These are phyloP conservation scores for Lentinus tigrinus DNA, from an alignment of 768 basidiomycete species.

Conservation along the genomic window DNA sequence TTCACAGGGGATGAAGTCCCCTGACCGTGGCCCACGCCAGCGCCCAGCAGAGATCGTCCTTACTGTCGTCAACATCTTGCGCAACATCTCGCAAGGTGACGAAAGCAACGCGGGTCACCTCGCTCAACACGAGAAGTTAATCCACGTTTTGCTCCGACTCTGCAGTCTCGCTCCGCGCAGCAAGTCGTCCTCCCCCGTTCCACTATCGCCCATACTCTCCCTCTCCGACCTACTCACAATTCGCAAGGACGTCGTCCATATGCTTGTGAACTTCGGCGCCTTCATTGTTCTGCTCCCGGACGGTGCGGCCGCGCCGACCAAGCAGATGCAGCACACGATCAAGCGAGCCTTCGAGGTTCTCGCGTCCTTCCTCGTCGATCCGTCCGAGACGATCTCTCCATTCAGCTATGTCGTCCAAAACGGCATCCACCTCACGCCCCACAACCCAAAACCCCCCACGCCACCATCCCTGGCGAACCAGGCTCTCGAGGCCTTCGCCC, in stretches of 20 bases:
- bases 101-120: conserved; percentile 68
- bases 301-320: conserved; percentile 33
- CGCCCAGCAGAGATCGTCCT: conserved; percentile 70
- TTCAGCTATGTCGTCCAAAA: conserved; percentile 53
- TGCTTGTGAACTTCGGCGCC: conserved; percentile 61
- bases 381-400: conserved; percentile 64
- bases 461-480: conserved; percentile 66
- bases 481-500: conserved; percentile 85
- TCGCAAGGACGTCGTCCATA: conserved; percentile 75
- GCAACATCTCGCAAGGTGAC: conserved; percentile 75
- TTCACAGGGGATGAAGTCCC: conserved; percentile 51
- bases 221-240: conserved; percentile 68
- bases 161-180: conserved; percentile 45
- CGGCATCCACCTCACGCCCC: conserved; percentile 41
- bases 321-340: conserved; percentile 45
- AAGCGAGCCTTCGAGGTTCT: conserved; percentile 63
- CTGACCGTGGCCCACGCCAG: conserved; percentile 54
- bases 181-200: conserved; percentile 25
- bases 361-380: conserved; percentile 74
- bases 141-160: conserved; percentile 69
- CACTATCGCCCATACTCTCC: conserved; percentile 60
- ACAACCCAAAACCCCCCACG: conserved; percentile 30
- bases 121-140: conserved; percentile 58
- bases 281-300: conserved; percentile 46
- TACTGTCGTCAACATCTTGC: conserved; percentile 73